phyloP scores from a whole-genome alignment of 2,329 filamentous ascomycete species.

The Xylaria hypoxylon region DNA sequence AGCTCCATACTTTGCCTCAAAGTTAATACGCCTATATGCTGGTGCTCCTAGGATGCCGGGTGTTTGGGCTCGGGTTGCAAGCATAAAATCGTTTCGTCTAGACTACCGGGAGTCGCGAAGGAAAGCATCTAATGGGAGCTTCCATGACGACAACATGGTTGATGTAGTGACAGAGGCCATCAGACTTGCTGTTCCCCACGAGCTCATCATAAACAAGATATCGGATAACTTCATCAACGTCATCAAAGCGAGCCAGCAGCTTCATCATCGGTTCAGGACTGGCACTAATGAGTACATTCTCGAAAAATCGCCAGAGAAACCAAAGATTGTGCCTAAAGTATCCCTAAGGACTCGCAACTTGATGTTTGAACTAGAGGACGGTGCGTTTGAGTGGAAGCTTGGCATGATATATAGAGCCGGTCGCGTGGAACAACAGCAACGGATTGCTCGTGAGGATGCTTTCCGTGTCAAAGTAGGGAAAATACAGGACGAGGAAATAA shows the following conservation, averaged over 20 bases:
- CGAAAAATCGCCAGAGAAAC: constrained; percentile 84
- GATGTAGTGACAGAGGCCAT: constrained; percentile 89
- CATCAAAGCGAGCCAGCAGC: constrained; percentile 85
- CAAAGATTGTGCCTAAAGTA: constrained; percentile 87
- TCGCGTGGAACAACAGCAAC: constrained; percentile 87
- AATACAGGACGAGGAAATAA: constrained; percentile 76
- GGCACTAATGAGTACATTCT: constrained; percentile 89
- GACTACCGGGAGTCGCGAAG: constrained; percentile 83
- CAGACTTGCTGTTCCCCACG: constrained; percentile 88
- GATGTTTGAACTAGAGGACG: constrained; percentile 93
- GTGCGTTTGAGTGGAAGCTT: constrained; percentile 96
- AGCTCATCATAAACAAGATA: constrained; percentile 87
- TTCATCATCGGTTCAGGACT: constrained; percentile 93
- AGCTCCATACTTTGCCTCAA: constrained; percentile 81
- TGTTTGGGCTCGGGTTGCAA: constrained; percentile 88
- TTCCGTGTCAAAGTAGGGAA: constrained; percentile 89
- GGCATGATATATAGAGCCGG: constrained; percentile 94
- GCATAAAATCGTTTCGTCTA: constrained; percentile 81
- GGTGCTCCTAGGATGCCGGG: constrained; percentile 84
- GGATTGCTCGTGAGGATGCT: constrained; percentile 88
- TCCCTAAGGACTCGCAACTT: constrained; percentile 84
- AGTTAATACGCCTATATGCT: constrained; percentile 85
- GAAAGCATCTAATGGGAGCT: constrained; percentile 68
- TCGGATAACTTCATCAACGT: constrained; percentile 95
- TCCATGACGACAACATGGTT: constrained; percentile 81